Percentiles rank a stretch among this genome's conserved stretches.
Conservation (phyloP, 306 rosid species). For the Carpinus viminea region DNA sequence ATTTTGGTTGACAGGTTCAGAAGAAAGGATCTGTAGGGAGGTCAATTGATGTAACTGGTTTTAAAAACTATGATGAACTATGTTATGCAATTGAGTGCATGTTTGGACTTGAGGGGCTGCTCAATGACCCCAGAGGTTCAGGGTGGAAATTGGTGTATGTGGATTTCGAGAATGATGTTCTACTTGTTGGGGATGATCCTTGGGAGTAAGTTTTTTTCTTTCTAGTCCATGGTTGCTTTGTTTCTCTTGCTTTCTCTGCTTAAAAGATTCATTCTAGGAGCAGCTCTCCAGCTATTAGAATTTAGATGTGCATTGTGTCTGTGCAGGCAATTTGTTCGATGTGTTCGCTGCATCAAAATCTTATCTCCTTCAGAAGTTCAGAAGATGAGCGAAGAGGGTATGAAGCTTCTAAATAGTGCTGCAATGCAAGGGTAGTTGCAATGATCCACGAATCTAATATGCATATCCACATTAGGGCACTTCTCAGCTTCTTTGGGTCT, state of each 20-base stretch:
- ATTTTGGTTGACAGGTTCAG: slow-evolving; percentile 60
- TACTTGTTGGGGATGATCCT: slow-evolving; percentile 94
- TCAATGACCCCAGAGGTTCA: slow-evolving; percentile 81
- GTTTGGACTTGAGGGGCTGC: slow-evolving; percentile 91
- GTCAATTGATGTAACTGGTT: slow-evolving; percentile 83
- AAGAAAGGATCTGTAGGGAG: slow-evolving; percentile 96
- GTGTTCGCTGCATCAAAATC: slow-evolving; percentile 85
- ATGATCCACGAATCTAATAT: not conserved
- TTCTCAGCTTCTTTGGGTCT: not conserved
- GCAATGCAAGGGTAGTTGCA: slow-evolving; percentile 61
- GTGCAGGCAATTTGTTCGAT: slow-evolving; percentile 88
- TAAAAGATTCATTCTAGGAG: not conserved
- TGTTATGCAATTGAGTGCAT: slow-evolving; percentile 82
- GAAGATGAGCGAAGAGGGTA: slow-evolving; percentile 97
- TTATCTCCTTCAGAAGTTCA: slow-evolving; percentile 86
- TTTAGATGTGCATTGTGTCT: not conserved
- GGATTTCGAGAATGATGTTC: slow-evolving; percentile 86
- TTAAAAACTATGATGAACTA: slow-evolving; percentile 74
- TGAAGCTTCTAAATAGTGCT: slow-evolving; percentile 88
- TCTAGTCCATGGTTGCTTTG: not conserved
- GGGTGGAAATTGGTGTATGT: slow-evolving; percentile 94
- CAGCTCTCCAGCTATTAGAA: not conserved
- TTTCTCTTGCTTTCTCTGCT: slow-evolving; percentile 7
- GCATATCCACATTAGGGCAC: not conserved
- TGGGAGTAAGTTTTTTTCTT: slow-evolving; percentile 78